Conservation (phyloP, 768 basidiomycete genomes). For the Russula sp. region DNA sequence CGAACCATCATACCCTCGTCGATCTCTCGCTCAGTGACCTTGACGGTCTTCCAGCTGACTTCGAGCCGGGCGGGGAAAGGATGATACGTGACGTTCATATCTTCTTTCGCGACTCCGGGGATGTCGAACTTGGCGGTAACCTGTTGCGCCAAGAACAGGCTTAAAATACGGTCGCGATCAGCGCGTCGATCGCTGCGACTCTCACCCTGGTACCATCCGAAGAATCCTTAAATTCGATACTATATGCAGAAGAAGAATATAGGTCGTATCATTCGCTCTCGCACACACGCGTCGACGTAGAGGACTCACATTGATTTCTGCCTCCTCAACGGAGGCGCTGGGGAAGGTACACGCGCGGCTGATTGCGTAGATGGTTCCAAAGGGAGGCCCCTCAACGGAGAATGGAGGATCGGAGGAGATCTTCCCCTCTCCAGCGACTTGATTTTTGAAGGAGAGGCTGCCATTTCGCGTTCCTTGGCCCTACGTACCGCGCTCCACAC, state of each 20-base stretch:
- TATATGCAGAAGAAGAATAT: slow-evolving; percentile 32
- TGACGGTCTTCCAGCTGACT: slow-evolving; percentile 60
- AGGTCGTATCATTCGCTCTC: neutral
- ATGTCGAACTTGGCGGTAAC: slow-evolving; percentile 69
- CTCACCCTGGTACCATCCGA: slow-evolving; percentile 54
- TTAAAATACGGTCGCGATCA: slow-evolving; percentile 18
- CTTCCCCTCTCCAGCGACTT: slow-evolving; percentile 51
- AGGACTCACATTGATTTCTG: slow-evolving; percentile 56
- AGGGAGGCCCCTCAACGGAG: slow-evolving; percentile 10
- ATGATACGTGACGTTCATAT: slow-evolving; percentile 72
- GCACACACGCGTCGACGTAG: neutral
- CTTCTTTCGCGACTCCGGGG: slow-evolving; percentile 61
- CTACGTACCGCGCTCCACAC: slow-evolving; percentile 64
- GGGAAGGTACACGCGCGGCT: slow-evolving; percentile 9
- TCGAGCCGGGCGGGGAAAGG: slow-evolving; percentile 43
- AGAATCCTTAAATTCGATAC: slow-evolving; percentile 66
- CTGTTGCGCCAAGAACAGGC: slow-evolving; percentile 25
- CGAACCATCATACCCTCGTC: slow-evolving; percentile 56
- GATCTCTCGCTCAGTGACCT: slow-evolving; percentile 49
- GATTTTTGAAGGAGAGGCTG: slow-evolving; percentile 62
- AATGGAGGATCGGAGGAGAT: slow-evolving; percentile 15
- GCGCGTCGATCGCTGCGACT: slow-evolving; percentile 22
- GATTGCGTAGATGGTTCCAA: slow-evolving; percentile 10
- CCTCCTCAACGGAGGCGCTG: slow-evolving; percentile 42
- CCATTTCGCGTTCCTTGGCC: slow-evolving; percentile 61